Percentiles rank a stretch among this genome's conserved stretches.
Conservation (phyloP, 2,329 filamentous ascomycete species). For the Talaromyces verruculosus region DNA sequence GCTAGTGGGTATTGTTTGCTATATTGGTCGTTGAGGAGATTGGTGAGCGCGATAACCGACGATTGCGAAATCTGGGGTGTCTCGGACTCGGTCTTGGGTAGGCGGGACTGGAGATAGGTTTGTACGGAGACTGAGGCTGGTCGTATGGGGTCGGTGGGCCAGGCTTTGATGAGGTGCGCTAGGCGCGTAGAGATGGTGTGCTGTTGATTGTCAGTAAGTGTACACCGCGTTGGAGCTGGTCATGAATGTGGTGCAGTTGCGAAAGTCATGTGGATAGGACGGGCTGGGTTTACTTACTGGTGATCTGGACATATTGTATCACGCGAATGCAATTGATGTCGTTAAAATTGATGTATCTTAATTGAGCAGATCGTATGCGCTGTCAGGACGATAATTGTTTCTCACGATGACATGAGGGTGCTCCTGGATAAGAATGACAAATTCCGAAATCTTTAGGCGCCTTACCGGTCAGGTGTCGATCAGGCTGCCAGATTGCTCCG, state of each 20-base stretch:
- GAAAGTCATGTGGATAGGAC: background rate
- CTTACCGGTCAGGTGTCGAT: constrained; percentile 16
- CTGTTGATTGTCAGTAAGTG: constrained; percentile 19
- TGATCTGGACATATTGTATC: constrained; percentile 31
- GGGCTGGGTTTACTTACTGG: constrained; percentile 27
- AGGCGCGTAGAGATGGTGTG: constrained; percentile 35
- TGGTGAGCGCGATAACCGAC: constrained; percentile 59
- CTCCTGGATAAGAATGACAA: background rate
- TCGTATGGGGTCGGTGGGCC: constrained; percentile 47
- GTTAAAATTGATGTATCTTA: no score
- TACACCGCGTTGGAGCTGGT: background rate
- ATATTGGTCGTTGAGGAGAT: constrained; percentile 61
- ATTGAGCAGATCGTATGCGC: no score
- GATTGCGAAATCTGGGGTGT: constrained; percentile 32
- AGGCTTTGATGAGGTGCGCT: constrained; percentile 44
- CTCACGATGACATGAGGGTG: background rate
- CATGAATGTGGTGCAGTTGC: background rate
- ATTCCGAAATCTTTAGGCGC: background rate
- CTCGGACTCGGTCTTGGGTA: constrained; percentile 29
- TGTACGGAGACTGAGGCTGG: constrained; percentile 49
- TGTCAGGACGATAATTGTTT: background rate
- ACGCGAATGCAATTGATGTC: background rate
- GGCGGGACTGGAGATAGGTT: constrained; percentile 39
- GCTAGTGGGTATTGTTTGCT: constrained; percentile 52
- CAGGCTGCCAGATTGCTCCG: constrained; percentile 15